Conservation (phyloP, 2,329 filamentous ascomycete genomes). For the Paecilomyces sp. region DNA sequence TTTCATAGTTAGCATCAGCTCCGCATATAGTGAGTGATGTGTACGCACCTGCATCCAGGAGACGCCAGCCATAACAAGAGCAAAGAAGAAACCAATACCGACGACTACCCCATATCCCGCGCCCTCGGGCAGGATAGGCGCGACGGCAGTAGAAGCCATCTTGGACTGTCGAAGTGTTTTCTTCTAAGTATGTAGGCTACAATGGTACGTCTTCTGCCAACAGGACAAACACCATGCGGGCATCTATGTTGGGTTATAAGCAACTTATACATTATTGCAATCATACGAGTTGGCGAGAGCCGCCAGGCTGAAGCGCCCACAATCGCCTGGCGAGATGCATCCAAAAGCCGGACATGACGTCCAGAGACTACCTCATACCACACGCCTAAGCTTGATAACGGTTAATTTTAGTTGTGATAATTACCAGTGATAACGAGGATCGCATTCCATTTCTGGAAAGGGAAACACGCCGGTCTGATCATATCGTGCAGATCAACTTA, state of each 20-base stretch:
- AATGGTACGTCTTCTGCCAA: not conserved
- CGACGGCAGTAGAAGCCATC: not conserved
- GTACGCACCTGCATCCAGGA: not conserved
- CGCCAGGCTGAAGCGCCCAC: not conserved
- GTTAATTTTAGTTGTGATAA: not conserved
- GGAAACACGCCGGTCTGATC: not conserved
- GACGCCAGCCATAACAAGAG: not conserved
- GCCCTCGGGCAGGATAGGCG: not conserved
- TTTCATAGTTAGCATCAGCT: constrained; percentile 2
- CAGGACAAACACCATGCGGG: not conserved
- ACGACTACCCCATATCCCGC: not conserved
- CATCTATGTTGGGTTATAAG: not conserved
- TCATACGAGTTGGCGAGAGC: not conserved
- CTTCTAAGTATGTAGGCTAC: not conserved
- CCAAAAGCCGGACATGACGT: not conserved
- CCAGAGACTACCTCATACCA: not conserved
- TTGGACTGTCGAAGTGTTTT: not conserved
- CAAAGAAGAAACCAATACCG: not conserved
- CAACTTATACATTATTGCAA: not conserved
- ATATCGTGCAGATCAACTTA: not conserved
- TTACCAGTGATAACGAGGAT: not conserved
- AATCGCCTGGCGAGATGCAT: not conserved
- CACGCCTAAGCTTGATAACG: not conserved
- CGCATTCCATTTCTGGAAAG: not conserved
- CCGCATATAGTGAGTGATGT: not conserved